Conservation (phyloP, 2,329 filamentous ascomycete genomes). For the Apiospora kogelbergensis region DNA sequence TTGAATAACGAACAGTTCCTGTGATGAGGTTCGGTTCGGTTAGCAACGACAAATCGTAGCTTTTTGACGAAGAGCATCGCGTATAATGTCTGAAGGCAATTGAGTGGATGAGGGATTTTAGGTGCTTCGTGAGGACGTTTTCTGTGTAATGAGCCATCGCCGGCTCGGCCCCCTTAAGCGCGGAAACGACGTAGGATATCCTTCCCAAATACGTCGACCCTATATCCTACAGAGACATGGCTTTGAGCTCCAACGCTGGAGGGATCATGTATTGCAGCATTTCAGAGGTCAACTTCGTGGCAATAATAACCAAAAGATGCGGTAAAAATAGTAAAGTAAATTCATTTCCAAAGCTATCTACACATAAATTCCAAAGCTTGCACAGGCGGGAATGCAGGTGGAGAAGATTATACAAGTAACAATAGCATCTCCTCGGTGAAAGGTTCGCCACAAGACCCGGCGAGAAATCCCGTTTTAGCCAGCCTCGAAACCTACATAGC, state of each 20-base stretch:
- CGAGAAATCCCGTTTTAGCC: background rate
- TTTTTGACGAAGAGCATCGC: background rate
- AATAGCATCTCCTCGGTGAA: background rate
- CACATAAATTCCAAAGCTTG: conserved; percentile 3
- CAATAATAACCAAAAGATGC: background rate
- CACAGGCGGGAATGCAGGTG: background rate
- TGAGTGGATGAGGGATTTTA: too few species aligned
- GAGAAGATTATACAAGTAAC: conserved; percentile 2
- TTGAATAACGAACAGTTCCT: too few species aligned
- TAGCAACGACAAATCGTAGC: background rate
- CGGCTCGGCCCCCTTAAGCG: background rate
- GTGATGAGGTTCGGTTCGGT: too few species aligned
- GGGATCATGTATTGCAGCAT: background rate
- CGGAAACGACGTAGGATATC: background rate
- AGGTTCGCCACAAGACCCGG: background rate
- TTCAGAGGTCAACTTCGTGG: too few species aligned
- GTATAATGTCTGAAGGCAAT: background rate
- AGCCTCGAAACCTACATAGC: background rate
- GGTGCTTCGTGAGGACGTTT: background rate
- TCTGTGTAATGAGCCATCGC: background rate
- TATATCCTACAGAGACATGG: background rate
- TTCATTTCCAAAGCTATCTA: conserved; percentile 5
- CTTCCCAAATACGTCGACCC: background rate
- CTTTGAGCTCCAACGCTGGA: background rate
- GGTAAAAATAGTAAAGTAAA: background rate